Conservation (phyloP, 768 basidiomycete species). For the Pleurotus sapidus region DNA sequence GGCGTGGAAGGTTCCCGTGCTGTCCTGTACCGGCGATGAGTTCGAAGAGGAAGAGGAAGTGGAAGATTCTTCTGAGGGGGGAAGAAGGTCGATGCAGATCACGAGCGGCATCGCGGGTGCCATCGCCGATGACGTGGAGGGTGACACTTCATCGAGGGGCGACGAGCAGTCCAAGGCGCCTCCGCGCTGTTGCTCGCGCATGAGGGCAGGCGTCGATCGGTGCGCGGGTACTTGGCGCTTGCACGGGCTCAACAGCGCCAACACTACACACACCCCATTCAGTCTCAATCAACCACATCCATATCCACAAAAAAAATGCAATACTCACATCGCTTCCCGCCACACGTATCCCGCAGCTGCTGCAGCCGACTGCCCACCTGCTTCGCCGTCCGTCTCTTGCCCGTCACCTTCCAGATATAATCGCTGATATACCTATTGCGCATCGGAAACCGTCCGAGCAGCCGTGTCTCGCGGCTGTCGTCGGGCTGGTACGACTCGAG, state of each 20-base stretch:
- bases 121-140: neutral
- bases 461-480: constrained; percentile 68
- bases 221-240: constrained; percentile 20
- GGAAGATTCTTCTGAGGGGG: constrained; percentile 11
- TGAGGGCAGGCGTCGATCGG: constrained; percentile 13
- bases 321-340: constrained; percentile 66
- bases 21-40: constrained; percentile 9
- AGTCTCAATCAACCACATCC: too few relatives aligned
- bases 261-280: constrained; percentile 32
- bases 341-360: constrained; percentile 71
- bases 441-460: constrained; percentile 74
- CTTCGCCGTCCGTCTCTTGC: constrained; percentile 69
- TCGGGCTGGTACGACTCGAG: constrained; percentile 69
- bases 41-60: constrained; percentile 9
- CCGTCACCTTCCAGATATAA: constrained; percentile 67
- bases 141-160: constrained; percentile 2
- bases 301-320: neutral
- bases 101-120: constrained; percentile 26
- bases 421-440: constrained; percentile 81
- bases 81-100: constrained; percentile 47
- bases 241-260: constrained; percentile 42
- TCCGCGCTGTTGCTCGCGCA: constrained; percentile 4
- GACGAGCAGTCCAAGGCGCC: constrained; percentile 1
- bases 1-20: constrained; percentile 31
- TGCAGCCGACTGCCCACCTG: constrained; percentile 81